Base-by-base conservation (phyloP, 1,139 yeast genomes). In the Entelexis sorbosivorans region DNA sequence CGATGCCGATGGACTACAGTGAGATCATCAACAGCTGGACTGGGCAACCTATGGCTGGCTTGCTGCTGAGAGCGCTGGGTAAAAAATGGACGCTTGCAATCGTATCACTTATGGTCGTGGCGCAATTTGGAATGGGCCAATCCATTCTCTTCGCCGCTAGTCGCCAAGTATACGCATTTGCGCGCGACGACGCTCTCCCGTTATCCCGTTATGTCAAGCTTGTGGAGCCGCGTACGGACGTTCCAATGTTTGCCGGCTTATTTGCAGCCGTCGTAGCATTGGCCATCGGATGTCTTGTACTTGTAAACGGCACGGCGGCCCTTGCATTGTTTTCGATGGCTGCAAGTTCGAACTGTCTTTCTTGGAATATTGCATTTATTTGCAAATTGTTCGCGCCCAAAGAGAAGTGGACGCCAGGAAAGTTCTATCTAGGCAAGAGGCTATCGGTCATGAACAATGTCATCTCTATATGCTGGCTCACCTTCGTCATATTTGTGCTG, bases 171-270 rank as follows among this genome's bases (percentile, higher is more conserved):
- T 87, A 80, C 69, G 87, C 94, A n/a, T 81, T 87, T 67, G 86
- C 95, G 48, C 78, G 96, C 66, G 96, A 87, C 64, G 88, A 83
- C 44, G 95, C 93, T 0, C 69, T 87, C 45, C 96, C 96, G 0
- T 79, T 73, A 59, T 76, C 80, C 10, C 16, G 47, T 3, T 48
- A 31, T 31, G 38, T 56, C 49, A 50, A 51, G 35, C 38, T 39
- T 28, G 82, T 79, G 47, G 68, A 77, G 59, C 71, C 71, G 44
- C 69, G 61, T 13, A 64, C 75, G 19, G 69, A 73, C 34, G 79
- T 78, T 24, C 86, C 86, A 9, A 63, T 77, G 43, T 69, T 76
- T 55, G 82, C 84, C 2, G 76, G 79, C 13, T 28, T 28, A 13
- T 28, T 28, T 28, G 13, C 31, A 4, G 31, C 31, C 14, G 31